Evolutionary conservation across 148 eudicot genomes (phyloP).

Genomic region (Selenicereus undatus): DNA sequence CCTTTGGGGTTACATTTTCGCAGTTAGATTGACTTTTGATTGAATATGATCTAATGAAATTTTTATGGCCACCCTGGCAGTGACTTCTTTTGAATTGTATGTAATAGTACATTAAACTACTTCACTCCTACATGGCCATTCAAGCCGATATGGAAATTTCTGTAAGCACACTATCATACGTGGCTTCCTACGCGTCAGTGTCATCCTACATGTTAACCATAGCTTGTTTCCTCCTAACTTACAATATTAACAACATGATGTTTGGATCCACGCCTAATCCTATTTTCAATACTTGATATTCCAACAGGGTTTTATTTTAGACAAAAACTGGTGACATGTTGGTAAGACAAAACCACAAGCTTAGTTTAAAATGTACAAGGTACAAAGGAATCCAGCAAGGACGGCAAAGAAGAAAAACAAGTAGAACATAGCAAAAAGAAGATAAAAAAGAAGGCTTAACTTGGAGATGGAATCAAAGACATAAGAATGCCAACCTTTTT

Average conservation of each 20-base stretch:
- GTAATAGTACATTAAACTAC: not conserved
- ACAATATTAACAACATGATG: not conserved
- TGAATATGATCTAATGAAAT: not conserved
- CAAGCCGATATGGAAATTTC: not conserved
- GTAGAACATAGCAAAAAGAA: too few species aligned
- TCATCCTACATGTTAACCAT: not conserved
- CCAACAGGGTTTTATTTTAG: not conserved
- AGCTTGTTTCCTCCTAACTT: not conserved
- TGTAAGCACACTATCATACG: not conserved
- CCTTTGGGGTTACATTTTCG: not conserved
- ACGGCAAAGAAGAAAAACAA: too few species aligned
- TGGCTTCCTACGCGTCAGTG: not conserved
- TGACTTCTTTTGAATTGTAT: not conserved
- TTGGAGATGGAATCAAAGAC: too few species aligned
- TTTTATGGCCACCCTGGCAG: not conserved
- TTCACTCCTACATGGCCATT: not conserved
- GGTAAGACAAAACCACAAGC: not conserved
- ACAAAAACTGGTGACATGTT: not conserved
- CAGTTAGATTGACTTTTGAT: not conserved
- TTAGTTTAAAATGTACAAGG: not conserved
- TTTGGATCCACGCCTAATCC: not conserved
- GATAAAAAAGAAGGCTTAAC: too few species aligned
- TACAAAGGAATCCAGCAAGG: too few species aligned
- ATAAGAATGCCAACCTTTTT: too few species aligned
- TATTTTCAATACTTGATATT: not conserved